A percentile compares a stretch with the other conserved stretches of the same genome.
Evolutionary conservation across 441 rosid species (phyloP).

Genomic region (Omphalea diandra): DNA sequence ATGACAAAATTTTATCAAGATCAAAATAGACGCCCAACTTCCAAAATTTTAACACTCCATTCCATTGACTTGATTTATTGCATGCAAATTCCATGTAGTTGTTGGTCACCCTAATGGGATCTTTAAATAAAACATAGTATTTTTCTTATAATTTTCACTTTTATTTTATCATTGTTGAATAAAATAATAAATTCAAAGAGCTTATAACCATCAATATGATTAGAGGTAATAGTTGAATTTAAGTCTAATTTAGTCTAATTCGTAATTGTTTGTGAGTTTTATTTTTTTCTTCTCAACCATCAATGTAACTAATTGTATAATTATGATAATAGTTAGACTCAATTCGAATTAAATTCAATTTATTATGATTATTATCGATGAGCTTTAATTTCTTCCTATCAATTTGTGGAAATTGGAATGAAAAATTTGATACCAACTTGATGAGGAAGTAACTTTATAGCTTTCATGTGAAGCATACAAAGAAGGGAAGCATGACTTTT

Average conservation of each 20-base stretch:
- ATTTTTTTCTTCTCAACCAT: background rate
- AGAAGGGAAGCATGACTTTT: background rate
- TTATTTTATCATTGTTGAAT: too few relatives aligned
- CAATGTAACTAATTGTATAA: too few relatives aligned
- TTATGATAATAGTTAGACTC: too few relatives aligned
- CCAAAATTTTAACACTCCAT: background rate
- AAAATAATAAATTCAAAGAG: too few relatives aligned
- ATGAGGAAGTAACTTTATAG: background rate
- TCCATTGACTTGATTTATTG: background rate
- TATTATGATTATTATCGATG: too few relatives aligned
- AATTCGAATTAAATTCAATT: too few relatives aligned
- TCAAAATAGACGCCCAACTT: background rate
- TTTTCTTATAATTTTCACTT: background rate
- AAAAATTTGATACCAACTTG: background rate
- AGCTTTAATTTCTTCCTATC: too few relatives aligned
- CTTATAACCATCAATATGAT: too few relatives aligned
- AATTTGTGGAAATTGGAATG: too few relatives aligned
- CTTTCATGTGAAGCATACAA: background rate
- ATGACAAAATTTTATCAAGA: background rate
- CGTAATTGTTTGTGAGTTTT: too few relatives aligned
- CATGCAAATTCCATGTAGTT: slow-evolving; percentile 1
- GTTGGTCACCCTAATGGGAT: slow-evolving; percentile 2
- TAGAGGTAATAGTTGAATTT: too few relatives aligned
- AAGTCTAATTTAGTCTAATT: too few relatives aligned
- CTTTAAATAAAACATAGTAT: background rate